A percentile compares a stretch with the other conserved stretches of the same genome.
phyloP scores from a whole-genome alignment of 352 stramenopile species.

The Phytopythium litorale region DNA sequence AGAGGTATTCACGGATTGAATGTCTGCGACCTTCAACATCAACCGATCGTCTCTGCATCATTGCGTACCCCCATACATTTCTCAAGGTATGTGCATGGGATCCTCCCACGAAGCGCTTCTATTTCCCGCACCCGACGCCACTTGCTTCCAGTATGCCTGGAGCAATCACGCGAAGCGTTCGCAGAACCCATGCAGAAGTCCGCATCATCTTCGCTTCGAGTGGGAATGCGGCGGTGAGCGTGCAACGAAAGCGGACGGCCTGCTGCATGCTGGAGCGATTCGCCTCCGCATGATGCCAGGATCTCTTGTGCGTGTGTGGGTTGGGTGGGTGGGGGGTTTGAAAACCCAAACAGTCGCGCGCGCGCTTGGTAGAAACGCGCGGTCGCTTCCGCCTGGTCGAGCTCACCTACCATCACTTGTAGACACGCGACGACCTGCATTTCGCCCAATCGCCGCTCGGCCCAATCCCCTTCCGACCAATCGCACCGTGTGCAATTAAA shows the following conservation, averaged over 20 bases:
- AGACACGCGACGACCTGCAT: neutral
- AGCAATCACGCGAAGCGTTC: neutral
- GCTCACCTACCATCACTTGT: conserved; percentile 3
- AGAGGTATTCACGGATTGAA: conserved; percentile 18
- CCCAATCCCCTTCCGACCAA: neutral
- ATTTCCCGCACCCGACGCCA: neutral
- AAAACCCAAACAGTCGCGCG: no score
- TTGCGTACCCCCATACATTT: conserved; percentile 8
- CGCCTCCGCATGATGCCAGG: no score
- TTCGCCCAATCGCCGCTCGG: neutral
- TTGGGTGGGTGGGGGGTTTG: no score
- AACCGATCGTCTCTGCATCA: conserved; percentile 7
- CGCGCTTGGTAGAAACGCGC: neutral
- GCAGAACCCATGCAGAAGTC: neutral
- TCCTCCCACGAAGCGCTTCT: neutral
- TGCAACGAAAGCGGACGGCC: no score
- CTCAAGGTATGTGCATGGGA: neutral
- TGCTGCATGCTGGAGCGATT: no score
- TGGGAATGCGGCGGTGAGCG: no score
- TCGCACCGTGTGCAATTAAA: neutral
- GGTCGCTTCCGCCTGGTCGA: neutral
- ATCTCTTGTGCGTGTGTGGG: no score
- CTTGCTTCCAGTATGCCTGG: neutral
- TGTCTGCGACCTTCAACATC: conserved; percentile 32
- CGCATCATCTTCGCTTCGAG: neutral